phyloP scores from a whole-genome alignment of 371 early-diverging fungal species.

The Funneliformis caledonium region DNA sequence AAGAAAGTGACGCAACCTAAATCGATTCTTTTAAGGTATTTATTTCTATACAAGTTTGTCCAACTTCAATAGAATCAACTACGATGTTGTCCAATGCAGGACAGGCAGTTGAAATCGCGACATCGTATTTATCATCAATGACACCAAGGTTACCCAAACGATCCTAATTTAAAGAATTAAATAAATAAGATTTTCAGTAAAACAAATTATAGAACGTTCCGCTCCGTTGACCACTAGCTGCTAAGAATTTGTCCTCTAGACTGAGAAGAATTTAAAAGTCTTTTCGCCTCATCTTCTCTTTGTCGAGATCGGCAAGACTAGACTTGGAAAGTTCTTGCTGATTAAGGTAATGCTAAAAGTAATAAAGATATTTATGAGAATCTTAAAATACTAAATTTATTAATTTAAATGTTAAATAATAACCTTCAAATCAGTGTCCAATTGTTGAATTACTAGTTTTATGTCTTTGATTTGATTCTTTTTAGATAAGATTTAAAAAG shows the following conservation, averaged over 20 bases:
- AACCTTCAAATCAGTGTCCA: no score
- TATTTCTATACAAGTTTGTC: slow-evolving; percentile 39
- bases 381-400: no score
- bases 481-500: slow-evolving; percentile 40
- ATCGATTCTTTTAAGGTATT: slow-evolving; percentile 84
- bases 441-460: neutral
- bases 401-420: no score
- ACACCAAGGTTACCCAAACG: no score
- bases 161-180: neutral
- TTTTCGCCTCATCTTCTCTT: slow-evolving; percentile 71
- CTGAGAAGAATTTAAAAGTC: slow-evolving; percentile 46
- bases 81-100: no score
- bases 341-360: slow-evolving; percentile 23
- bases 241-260: neutral
- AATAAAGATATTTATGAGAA: neutral
- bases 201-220: neutral
- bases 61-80: no score
- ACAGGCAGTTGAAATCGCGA: no score
- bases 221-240: slow-evolving; percentile 63
- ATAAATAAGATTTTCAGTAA: neutral
- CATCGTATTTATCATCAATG: no score
- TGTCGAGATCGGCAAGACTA: slow-evolving; percentile 49
- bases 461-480: neutral
- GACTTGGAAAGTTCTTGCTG: neutral
- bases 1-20: slow-evolving; percentile 94